Evolutionary conservation across 179 eudicot species (phyloP), one percentile per base, ranked within the genome.

Genomic region (Gypsophila paniculata): DNA sequence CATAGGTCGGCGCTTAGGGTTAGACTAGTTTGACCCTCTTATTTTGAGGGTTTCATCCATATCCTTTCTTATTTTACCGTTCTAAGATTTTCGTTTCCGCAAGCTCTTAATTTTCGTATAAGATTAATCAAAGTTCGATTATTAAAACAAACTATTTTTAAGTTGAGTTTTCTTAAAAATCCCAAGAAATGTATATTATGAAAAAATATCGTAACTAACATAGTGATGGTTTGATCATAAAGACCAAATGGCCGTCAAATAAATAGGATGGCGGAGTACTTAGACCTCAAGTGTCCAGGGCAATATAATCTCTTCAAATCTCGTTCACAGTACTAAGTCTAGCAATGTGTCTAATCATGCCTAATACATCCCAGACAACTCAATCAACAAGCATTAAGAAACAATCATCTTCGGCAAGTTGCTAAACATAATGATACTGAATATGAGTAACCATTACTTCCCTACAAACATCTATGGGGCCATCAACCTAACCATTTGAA

Each of bases 301-400:
- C 19, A 32, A 61, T 15, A 61, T 17, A 61, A 17, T 26, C 34
- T 17, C 21, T 29, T 8, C 9, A 61, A 61, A 32, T 23, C 63
- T 14, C 42, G 32, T 34, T 19, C 15, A 63, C 49, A 38, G 25
- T 63, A 63, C 25, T 32, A 62, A 12, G 68, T 18, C 49, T 18
- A 36, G 44, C 44, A 1, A 54, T 53, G 60, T 59, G 53, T 52
- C 52, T 12, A 67, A n/a, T 52, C 52, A 46, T 68, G 73, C 70
- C 65, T 48, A 57, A 74, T 57, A 55, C 38, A 64, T 44, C 62
- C 77, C 60, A 76, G 68, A 74, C 81, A 69, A 21, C 19, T 44
- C 55, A 49, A 55, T 62, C 68, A 46, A 61, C 73, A 51, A 73
- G 73, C 74, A 61, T 38, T n/a, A 42, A 42, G 54, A 73, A 63